A percentile compares a stretch with the other conserved stretches of the same genome.
phyloP scores from a whole-genome alignment of 352 stramenopile species.

The Phytophthora melonis region DNA sequence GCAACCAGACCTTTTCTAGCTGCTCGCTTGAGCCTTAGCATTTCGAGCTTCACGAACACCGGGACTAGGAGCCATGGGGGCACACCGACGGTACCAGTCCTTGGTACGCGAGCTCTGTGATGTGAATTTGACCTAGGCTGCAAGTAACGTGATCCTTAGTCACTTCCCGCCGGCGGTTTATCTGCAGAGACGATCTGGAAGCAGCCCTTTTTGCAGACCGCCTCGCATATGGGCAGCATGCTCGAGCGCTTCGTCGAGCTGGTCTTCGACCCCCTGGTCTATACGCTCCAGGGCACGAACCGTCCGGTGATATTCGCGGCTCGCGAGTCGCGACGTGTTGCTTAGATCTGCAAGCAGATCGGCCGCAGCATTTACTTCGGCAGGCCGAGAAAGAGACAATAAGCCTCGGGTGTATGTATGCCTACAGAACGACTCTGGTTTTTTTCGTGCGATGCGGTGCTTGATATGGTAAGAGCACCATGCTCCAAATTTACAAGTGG shows the following conservation, averaged over 20 bases:
- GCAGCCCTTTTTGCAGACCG: conserved; percentile 42
- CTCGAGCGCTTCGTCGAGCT: conserved; percentile 89
- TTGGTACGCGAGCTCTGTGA: conserved; percentile 93
- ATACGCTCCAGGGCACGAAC: conserved; percentile 78
- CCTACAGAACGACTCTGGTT: conserved; percentile 24
- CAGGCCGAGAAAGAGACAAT: conserved; percentile 14
- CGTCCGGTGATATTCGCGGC: conserved; percentile 78
- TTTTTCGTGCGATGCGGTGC: conserved; percentile 39
- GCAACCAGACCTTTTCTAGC: conserved; percentile 95
- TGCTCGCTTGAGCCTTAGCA: conserved; percentile 96
- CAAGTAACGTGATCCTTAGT: conserved; percentile 76
- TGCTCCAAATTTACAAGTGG: conserved; percentile 45
- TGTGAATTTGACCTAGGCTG: conserved; percentile 67
- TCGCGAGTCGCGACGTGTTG: conserved; percentile 65
- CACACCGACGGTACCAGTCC: conserved; percentile 96
- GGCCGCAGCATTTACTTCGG: conserved; percentile 86
- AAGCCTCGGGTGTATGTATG: too few species aligned
- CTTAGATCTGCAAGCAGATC: conserved; percentile 81
- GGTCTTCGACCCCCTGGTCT: conserved; percentile 86
- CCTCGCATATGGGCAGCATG: conserved; percentile 68
- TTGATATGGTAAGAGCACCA: conserved; percentile 40
- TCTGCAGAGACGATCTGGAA: conserved; percentile 89
- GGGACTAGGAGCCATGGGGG: conserved; percentile 94
- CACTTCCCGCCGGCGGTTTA: conserved; percentile 79
- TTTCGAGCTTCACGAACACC: conserved; percentile 87